These are phyloP conservation scores for Periglandula ipomoeae DNA, from an alignment of 2,329 filamentous ascomycete genomes.

Conservation along the genomic window DNA sequence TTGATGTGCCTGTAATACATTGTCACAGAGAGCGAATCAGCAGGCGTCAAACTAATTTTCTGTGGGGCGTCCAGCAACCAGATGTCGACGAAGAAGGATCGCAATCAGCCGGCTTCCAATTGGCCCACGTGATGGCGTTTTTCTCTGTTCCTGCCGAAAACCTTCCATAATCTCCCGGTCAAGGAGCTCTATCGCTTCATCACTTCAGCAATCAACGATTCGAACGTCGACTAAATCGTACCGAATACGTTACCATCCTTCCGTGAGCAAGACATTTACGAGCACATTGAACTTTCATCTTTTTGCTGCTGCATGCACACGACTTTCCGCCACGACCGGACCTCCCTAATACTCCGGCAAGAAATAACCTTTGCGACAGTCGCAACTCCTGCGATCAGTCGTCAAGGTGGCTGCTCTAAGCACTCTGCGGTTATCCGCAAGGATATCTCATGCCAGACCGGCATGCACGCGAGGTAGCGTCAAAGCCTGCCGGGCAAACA, in stretches of 20 bases:
- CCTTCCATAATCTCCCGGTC: background rate
- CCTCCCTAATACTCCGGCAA: background rate
- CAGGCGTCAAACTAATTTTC: background rate
- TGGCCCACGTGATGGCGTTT: conserved; percentile 5
- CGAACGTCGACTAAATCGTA: background rate
- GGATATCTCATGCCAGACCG: conserved; percentile 27
- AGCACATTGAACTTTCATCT: background rate
- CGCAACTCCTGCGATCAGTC: conserved; percentile 9
- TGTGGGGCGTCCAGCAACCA: background rate
- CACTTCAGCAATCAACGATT: background rate
- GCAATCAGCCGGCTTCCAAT: background rate
- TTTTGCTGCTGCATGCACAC: background rate
- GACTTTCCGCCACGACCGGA: background rate
- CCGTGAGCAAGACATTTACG: too few relatives aligned
- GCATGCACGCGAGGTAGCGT: conserved; percentile 33
- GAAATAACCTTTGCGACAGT: background rate
- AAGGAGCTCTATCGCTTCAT: background rate
- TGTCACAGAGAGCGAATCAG: background rate
- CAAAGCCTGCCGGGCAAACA: conserved; percentile 28
- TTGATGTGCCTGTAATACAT: background rate
- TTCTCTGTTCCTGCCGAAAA: background rate
- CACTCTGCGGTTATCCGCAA: conserved; percentile 34
- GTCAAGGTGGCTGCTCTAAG: conserved; percentile 27
- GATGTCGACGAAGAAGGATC: too few relatives aligned
- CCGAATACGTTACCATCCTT: too few relatives aligned